A percentile compares a stretch with the other conserved stretches of the same genome.
phyloP scores from a whole-genome alignment of 2,329 filamentous ascomycete genomes.

The Paecilomyces variotii region DNA sequence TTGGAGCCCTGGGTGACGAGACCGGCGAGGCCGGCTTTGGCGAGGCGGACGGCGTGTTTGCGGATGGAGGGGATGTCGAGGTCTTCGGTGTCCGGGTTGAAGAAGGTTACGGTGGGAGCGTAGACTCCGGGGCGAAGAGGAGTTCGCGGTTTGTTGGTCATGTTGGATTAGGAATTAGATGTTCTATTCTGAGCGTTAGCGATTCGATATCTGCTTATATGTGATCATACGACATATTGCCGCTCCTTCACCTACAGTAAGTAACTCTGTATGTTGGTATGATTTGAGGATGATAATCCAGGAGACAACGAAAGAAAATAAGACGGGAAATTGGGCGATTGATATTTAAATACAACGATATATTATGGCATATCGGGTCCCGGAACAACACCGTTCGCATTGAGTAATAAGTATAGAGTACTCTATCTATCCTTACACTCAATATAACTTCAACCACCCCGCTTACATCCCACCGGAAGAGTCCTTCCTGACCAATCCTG shows the following conservation, averaged over 20 bases:
- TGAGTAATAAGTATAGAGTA: too few relatives aligned
- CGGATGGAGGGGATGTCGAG: constrained; percentile 73
- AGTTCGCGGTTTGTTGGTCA: constrained; percentile 31
- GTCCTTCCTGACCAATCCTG: background rate
- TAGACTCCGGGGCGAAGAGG: constrained; percentile 76
- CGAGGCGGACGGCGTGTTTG: constrained; percentile 70
- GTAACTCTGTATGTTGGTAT: background rate
- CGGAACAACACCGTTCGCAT: background rate
- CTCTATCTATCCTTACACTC: background rate
- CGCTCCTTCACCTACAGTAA: background rate
- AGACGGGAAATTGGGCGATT: background rate
- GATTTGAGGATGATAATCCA: background rate
- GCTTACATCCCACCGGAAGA: background rate
- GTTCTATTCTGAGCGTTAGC: too few relatives aligned
- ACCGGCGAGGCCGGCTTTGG: constrained; percentile 68
- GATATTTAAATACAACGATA: background rate
- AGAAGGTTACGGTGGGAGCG: constrained; percentile 85
- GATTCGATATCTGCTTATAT: too few relatives aligned
- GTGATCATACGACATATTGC: too few relatives aligned
- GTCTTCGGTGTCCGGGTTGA: constrained; percentile 74
- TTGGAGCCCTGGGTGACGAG: constrained; percentile 86
- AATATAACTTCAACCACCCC: background rate
- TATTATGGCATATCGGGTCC: background rate
- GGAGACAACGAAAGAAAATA: background rate
- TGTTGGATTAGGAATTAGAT: background rate